Percentiles rank a stretch among this genome's conserved stretches.
Conservation (phyloP, 1,139 yeast genomes). For the Kodamaea anthophila region DNA sequence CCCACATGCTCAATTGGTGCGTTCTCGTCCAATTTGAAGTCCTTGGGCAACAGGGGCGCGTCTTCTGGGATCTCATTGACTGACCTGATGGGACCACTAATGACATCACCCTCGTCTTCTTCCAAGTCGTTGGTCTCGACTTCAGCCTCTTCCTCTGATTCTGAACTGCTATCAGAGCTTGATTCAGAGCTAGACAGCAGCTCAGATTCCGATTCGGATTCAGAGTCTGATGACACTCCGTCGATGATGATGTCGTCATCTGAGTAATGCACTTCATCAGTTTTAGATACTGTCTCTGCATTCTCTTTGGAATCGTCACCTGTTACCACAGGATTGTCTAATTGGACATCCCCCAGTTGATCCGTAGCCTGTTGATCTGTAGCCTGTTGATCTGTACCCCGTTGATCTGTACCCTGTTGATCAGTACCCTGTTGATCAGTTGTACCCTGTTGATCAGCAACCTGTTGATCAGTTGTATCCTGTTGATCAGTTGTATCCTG, state of each 20-base stretch:
- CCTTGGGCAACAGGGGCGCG: constrained; percentile 67
- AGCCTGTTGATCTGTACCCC: no score
- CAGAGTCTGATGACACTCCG: constrained; percentile 18
- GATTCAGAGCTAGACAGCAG: constrained; percentile 17
- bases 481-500: no score
- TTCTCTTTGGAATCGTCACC: no score
- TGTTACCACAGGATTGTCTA: no score
- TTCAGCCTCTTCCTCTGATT: constrained; percentile 15
- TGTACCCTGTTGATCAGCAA: no score
- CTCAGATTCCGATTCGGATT: constrained; percentile 14
- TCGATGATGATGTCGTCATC: constrained; percentile 20
- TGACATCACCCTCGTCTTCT: constrained; percentile 40
- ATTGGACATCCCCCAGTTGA: no score
- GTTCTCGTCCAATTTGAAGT: constrained; percentile 47
- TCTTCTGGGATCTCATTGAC: constrained; percentile 74
- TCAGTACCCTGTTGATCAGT: no score
- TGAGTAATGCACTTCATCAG: constrained; percentile 12
- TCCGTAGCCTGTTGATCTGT: no score
- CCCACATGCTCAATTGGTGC: constrained; percentile 76
- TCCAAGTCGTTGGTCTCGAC: constrained; percentile 21
- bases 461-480: no score
- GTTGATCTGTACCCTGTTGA: no score
- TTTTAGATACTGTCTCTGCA: no score
- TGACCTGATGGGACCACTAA: constrained; percentile 60
- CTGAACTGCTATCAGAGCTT: constrained; percentile 18